A percentile compares a stretch with the other conserved stretches of the same genome.
Conservation (phyloP, 805 yeast species). For the Saturnispora serradocipensis region DNA sequence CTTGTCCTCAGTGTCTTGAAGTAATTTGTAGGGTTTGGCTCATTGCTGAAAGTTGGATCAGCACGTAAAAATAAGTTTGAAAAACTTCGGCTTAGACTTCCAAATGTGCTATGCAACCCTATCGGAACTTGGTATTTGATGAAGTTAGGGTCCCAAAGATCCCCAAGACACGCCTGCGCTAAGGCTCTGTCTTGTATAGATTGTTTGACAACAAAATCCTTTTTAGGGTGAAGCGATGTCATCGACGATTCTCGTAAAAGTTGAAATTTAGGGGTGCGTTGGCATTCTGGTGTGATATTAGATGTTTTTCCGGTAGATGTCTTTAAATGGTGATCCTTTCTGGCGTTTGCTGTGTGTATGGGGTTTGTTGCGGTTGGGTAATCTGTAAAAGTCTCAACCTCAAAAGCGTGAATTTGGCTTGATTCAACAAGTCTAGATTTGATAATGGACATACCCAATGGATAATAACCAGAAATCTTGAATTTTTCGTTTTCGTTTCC, state of each 20-base stretch:
- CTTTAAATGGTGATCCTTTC: not conserved
- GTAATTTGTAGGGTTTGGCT: not conserved
- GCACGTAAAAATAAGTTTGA: not conserved
- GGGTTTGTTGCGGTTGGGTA: not conserved
- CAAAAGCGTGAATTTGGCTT: not conserved
- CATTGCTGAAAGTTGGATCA: not conserved
- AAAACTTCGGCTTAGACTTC: slow-evolving; percentile 4
- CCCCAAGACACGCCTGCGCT: slow-evolving; percentile 11
- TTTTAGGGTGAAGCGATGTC: not conserved
- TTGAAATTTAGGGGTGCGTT: not conserved
- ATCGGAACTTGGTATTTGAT: not conserved
- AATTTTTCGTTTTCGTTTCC: slow-evolving; percentile 9
- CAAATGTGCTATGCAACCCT: slow-evolving; percentile 1
- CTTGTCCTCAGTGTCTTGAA: not conserved
- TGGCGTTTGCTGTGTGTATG: not conserved
- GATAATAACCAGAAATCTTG: slow-evolving; percentile 5
- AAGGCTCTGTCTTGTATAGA: slow-evolving; percentile 12
- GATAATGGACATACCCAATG: slow-evolving; percentile 1
- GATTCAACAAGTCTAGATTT: not conserved
- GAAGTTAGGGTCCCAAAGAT: slow-evolving; percentile 11
- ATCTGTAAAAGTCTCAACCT: slow-evolving; percentile 1
- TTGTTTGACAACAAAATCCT: slow-evolving; percentile 1
- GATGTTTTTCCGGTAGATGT: not conserved
- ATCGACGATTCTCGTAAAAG: not conserved
- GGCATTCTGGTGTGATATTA: not conserved